Percentiles rank a stretch among this genome's conserved stretches.
phyloP scores from a whole-genome alignment of 768 basidiomycete genomes.

The Sarcodon aspratus region DNA sequence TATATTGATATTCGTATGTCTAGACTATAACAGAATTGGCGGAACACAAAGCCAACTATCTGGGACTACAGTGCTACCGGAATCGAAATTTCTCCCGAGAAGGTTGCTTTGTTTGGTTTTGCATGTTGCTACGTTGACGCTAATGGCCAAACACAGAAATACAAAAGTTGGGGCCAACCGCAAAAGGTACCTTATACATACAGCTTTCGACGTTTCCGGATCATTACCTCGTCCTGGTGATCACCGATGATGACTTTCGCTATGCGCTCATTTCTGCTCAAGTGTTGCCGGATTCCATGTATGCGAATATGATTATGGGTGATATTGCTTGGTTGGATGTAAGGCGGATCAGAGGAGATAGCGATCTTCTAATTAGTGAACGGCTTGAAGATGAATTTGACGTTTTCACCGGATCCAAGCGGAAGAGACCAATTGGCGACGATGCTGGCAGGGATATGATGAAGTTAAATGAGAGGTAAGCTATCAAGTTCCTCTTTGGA shows the following conservation, averaged over 20 bases:
- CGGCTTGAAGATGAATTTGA: conserved; percentile 17
- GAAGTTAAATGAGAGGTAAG: conserved; percentile 8
- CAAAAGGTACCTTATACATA: conserved; percentile 60
- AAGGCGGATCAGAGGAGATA: conserved; percentile 34
- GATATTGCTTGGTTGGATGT: conserved; percentile 77
- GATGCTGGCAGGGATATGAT: background rate
- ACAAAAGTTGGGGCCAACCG: conserved; percentile 53
- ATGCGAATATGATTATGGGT: conserved; percentile 52
- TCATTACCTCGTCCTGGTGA: conserved; percentile 79
- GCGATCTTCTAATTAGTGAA: conserved; percentile 4
- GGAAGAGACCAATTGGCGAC: conserved; percentile 15
- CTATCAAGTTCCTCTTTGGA: background rate
- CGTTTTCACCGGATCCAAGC: conserved; percentile 14
- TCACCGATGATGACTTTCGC: conserved; percentile 66
- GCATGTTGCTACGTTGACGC: background rate
- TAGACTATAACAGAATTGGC: conserved; percentile 77
- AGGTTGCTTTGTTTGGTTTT: conserved; percentile 29
- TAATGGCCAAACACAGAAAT: conserved; percentile 34
- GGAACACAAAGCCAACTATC: conserved; percentile 77
- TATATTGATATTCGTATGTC: background rate
- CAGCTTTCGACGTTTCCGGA: conserved; percentile 65
- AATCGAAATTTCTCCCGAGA: conserved; percentile 54
- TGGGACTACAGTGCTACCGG: conserved; percentile 70
- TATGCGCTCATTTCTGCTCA: conserved; percentile 73
- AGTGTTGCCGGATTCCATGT: conserved; percentile 40